These are phyloP conservation scores for Leccinum obscurum DNA, from an alignment of 768 basidiomycete genomes.

Conservation along the genomic window DNA sequence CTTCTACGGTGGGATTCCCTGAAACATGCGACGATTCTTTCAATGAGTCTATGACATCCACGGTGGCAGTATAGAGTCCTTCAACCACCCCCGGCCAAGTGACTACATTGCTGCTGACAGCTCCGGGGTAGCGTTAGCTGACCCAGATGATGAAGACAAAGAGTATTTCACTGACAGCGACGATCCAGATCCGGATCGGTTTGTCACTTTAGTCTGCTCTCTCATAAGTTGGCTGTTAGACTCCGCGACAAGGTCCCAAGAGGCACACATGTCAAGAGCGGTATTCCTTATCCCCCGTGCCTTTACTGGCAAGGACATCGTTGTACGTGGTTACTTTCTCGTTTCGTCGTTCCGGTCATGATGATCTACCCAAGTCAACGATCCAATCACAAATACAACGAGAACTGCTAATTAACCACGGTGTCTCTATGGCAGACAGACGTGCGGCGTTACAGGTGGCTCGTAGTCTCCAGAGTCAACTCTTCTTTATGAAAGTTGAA, in stretches of 20 bases:
- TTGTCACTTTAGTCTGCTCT: conserved; percentile 85
- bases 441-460: conserved; percentile 86
- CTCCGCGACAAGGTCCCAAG: conserved; percentile 88
- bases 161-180: conserved; percentile 43
- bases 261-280: conserved; percentile 86
- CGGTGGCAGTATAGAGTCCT: conserved; percentile 25
- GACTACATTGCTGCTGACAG: conserved; percentile 21
- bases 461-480: conserved; percentile 84
- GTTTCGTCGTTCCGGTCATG: background rate
- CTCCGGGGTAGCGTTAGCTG: conserved; percentile 19
- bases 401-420: conserved; percentile 75
- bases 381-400: conserved; percentile 87
- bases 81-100: conserved; percentile 22
- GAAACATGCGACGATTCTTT: conserved; percentile 19
- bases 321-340: conserved; percentile 54
- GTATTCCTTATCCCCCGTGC: conserved; percentile 87
- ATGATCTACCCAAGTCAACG: conserved; percentile 57
- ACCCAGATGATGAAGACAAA: conserved; percentile 31
- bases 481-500: conserved; percentile 95
- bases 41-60: conserved; percentile 21
- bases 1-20: conserved; percentile 24
- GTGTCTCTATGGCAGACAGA: conserved; percentile 73
- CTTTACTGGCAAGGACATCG: conserved; percentile 94
- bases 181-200: conserved; percentile 71
- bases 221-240: conserved; percentile 86